Conservation (phyloP, 345 rosid genomes). For the Arabidopsis arenosa region DNA sequence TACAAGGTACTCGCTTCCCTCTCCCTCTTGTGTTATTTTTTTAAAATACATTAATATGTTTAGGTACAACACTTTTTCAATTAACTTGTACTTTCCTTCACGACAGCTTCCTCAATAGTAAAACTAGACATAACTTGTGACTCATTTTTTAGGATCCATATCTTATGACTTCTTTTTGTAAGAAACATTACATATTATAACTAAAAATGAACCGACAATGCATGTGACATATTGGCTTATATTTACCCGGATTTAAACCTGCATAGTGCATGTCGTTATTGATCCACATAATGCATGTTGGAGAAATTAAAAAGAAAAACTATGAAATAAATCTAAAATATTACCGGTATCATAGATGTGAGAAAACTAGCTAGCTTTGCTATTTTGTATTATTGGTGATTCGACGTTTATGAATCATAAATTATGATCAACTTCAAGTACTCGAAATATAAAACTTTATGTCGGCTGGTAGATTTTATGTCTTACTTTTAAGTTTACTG, state of each 20-base stretch:
- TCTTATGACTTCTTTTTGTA: neutral
- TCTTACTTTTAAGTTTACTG: neutral
- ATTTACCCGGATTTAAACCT: neutral
- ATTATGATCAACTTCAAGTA: too few relatives aligned
- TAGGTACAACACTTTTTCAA: neutral
- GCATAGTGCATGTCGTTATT: neutral
- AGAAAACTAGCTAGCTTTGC: neutral
- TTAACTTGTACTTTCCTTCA: conserved; percentile 9
- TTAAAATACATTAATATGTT: conserved; percentile 2
- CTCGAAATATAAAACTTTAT: too few relatives aligned
- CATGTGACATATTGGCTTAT: neutral
- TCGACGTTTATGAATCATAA: too few relatives aligned
- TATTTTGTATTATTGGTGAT: neutral
- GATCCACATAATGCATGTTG: neutral
- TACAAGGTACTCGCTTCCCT: conserved; percentile 35
- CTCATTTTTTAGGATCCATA: neutral
- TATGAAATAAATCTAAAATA: neutral
- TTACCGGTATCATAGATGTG: neutral
- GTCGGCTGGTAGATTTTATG: neutral
- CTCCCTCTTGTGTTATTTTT: neutral
- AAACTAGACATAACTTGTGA: neutral
- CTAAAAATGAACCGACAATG: neutral
- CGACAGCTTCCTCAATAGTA: conserved; percentile 1
- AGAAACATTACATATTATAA: neutral
- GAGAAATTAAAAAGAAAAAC: neutral